Evolutionary conservation across 176 grass and related monocot genomes (phyloP).

Genomic region (Cenchrus purpureus): DNA sequence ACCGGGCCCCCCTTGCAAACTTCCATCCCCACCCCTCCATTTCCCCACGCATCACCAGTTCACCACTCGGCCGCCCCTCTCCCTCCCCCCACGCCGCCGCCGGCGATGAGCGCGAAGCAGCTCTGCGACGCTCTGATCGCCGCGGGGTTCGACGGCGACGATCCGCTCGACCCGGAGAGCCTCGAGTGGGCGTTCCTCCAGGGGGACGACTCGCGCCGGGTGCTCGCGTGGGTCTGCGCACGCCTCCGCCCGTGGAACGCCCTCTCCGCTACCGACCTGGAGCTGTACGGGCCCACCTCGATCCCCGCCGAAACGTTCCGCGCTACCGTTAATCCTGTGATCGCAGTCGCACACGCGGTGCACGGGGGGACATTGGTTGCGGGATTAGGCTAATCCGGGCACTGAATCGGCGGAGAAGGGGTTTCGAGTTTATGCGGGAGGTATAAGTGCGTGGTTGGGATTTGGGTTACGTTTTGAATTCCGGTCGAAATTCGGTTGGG

Average conservation of each 20-base stretch:
- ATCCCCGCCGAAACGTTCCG: not conserved
- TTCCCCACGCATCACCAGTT: not conserved
- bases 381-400: not conserved
- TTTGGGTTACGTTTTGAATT: not conserved
- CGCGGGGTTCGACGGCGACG: conserved; percentile 69
- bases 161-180: conserved; percentile 70
- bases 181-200: conserved; percentile 97
- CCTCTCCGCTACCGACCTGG: conserved; percentile 73
- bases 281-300: conserved; percentile 43
- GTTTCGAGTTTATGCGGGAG: not conserved
- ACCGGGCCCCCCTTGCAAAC: not conserved
- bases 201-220: conserved; percentile 67
- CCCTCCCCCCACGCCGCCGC: not conserved
- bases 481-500: not conserved
- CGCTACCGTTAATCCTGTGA: not conserved
- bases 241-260: conserved; percentile 81
- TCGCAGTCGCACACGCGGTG: not conserved
- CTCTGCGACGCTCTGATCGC: conserved; percentile 67
- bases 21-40: not conserved
- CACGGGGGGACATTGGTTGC: not conserved
- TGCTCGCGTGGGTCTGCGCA: conserved; percentile 85
- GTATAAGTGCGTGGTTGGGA: not conserved
- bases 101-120: conserved; percentile 70
- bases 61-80: not conserved
- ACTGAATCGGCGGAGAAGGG: not conserved